Conservation (phyloP, 371 early-diverging fungal genomes). For the Mucor irregularis region DNA sequence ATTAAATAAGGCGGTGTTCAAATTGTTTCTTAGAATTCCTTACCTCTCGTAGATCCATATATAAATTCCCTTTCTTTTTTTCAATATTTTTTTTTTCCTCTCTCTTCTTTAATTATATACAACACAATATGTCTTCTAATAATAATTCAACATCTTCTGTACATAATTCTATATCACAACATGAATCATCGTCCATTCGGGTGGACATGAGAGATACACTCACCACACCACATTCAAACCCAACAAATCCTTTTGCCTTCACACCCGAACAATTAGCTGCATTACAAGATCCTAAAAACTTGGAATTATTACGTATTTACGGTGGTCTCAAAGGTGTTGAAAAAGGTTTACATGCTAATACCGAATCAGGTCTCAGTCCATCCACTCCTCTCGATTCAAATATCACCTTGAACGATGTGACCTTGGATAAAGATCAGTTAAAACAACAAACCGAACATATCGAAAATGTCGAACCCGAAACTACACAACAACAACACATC, state of each 20-base stretch:
- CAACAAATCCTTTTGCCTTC: conserved; percentile 52
- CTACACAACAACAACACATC: not conserved
- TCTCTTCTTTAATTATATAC: not conserved
- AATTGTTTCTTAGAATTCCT: conserved; percentile 8
- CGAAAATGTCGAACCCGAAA: not conserved
- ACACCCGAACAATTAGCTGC: conserved; percentile 44
- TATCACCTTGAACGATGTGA: conserved; percentile 25
- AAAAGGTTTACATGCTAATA: conserved; percentile 49
- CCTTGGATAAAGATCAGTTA: conserved; percentile 5
- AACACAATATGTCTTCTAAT: conserved; percentile 12
- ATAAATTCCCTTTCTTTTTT: not conserved
- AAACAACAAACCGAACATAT: not conserved
- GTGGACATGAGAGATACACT: conserved; percentile 25
- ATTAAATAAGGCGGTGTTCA: not conserved
- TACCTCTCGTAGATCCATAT: not conserved
- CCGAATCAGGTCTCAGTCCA: conserved; percentile 35
- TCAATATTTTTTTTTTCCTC: not conserved
- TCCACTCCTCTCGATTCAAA: conserved; percentile 11
- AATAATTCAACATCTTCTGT: not conserved
- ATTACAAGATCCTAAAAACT: conserved; percentile 54
- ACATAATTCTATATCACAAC: not conserved
- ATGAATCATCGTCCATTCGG: not conserved
- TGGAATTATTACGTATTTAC: conserved; percentile 34
- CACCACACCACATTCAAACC: conserved; percentile 28
- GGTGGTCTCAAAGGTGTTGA: conserved; percentile 50